Base-by-base conservation (phyloP, 2,329 filamentous ascomycete genomes). In the Botrytis medusae region DNA sequence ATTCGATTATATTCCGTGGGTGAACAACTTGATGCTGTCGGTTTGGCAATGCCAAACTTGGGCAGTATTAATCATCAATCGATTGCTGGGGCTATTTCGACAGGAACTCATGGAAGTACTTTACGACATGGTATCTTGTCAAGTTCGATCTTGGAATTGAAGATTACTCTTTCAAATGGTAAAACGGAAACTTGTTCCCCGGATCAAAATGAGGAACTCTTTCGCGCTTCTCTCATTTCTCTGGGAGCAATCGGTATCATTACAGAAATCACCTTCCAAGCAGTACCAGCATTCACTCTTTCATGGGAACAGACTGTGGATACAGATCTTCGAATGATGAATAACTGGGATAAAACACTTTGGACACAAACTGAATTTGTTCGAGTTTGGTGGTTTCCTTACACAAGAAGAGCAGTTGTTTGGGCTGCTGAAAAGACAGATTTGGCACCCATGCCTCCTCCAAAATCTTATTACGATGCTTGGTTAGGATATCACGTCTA, bases 341-440 rank as follows among this genome's bases (percentile, higher is more conserved):
- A 86, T 18, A 86, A 88, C 10, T 98, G 96, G 94, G 83, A 90
- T 29, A 86, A 84, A 10, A 87, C 87, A 48, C 86, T 98, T 22
- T 98, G 96, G 95, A 93, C 89, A 1, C 88, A 90, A 75, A 89
- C 91, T 75, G 94, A 98, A 82, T 99, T 95, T 80, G 93, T 97
- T 40, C 89, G 96, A 42, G 94, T 98, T 42, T 99, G 96, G 95
- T 99, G 96, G 96, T 91, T 97, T 81, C 96, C 96, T 0, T 97
- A 98, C 83, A 94, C 93, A 80, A 89, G 93, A 72, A 89, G 93
- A 63, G 94, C 93, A 0, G 93, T 98, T 65, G 88, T 97, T 63
- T 99, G 96, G 96, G 89, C 89, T 59, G 96, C 94, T n/a, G 88
- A 94, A 65, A 92, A 92, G 81, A 94, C 93, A 0, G 85, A 89